Conservation (phyloP, 2,329 filamentous ascomycete genomes). For the Colletotrichum sp. region DNA sequence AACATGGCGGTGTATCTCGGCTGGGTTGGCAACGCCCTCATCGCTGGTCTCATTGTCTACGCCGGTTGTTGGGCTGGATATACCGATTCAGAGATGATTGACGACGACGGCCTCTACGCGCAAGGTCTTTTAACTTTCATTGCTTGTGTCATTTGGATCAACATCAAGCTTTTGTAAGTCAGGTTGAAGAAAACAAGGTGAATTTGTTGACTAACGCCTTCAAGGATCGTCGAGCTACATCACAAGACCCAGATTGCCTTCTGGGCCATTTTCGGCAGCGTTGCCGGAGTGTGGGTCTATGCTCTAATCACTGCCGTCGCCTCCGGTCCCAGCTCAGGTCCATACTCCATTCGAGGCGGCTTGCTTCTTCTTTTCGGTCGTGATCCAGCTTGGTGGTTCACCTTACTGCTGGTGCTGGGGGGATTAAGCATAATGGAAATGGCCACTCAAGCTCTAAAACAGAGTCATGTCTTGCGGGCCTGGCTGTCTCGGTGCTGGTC, state of each 20-base stretch:
- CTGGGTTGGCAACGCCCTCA: slow-evolving; percentile 33
- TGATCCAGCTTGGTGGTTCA: not conserved
- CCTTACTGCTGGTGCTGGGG: not conserved
- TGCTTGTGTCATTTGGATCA: not conserved
- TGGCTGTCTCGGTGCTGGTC: slow-evolving; percentile 39
- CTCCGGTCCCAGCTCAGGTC: not conserved
- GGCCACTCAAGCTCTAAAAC: not conserved
- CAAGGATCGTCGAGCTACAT: not conserved
- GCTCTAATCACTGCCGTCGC: not conserved
- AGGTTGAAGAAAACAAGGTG: too few relatives aligned
- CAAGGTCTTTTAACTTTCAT: not conserved
- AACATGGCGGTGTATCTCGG: slow-evolving; percentile 74
- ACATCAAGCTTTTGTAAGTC: not conserved
- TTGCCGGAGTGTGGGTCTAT: not conserved
- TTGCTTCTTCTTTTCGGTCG: not conserved
- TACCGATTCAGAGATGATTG: not conserved
- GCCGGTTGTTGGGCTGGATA: not conserved
- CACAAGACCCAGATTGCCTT: not conserved
- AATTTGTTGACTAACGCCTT: rapidly evolving
- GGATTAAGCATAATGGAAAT: not conserved
- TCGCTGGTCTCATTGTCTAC: slow-evolving; percentile 40
- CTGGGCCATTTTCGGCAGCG: not conserved
- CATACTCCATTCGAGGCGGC: not conserved
- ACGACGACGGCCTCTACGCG: not conserved
- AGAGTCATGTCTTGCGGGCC: not conserved